phyloP scores from a whole-genome alignment of 768 basidiomycete species.

The Dendrothele bispora region DNA sequence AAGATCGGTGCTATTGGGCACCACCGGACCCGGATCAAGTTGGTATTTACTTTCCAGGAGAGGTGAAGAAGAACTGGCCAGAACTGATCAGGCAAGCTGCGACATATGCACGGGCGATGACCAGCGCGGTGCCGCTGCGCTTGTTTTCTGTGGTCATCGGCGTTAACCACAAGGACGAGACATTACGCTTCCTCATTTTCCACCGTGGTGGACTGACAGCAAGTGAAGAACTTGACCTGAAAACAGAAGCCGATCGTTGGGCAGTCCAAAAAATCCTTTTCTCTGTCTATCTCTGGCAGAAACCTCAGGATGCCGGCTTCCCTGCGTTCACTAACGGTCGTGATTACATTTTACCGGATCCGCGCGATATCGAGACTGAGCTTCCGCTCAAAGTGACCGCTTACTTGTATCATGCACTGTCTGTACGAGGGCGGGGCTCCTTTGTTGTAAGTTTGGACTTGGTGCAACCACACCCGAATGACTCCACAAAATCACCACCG shows the following conservation, averaged over 20 bases:
- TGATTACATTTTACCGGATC: too few relatives aligned
- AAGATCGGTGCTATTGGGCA: not conserved
- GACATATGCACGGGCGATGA: constrained; percentile 12
- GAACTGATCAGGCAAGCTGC: constrained; percentile 11
- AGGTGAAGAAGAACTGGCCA: constrained; percentile 13
- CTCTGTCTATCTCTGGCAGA: constrained; percentile 11
- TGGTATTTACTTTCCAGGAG: constrained; percentile 13
- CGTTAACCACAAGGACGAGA: not conserved
- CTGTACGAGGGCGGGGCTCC: too few relatives aligned
- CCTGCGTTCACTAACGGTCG: constrained; percentile 8
- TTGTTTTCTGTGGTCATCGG: constrained; percentile 12
- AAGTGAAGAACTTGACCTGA: not conserved
- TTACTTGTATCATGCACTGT: too few relatives aligned
- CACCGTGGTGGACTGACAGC: constrained; percentile 16
- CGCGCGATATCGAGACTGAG: too few relatives aligned
- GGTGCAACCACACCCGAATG: too few relatives aligned
- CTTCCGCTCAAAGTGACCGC: too few relatives aligned
- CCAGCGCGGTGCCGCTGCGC: constrained; percentile 9
- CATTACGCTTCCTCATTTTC: constrained; percentile 13
- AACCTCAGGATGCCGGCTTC: constrained; percentile 9
- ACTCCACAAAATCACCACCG: too few relatives aligned
- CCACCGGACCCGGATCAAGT: not conserved
- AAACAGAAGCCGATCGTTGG: not conserved
- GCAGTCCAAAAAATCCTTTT: constrained; percentile 5
- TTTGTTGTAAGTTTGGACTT: too few relatives aligned